phyloP scores from a whole-genome alignment of 768 basidiomycete genomes.

The Russula sp. region DNA sequence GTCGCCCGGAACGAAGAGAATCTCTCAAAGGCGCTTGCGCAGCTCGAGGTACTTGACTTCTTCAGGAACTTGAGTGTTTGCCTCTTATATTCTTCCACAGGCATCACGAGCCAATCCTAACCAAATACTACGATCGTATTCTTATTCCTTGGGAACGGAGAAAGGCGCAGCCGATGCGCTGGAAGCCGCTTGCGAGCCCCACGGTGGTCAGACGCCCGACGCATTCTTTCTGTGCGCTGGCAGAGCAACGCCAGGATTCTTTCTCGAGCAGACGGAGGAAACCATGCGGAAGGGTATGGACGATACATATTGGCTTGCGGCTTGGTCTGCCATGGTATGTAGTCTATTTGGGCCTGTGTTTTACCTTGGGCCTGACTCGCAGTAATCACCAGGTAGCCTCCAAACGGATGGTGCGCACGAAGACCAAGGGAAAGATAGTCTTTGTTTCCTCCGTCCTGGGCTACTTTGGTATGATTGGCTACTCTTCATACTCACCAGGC shows the following conservation, averaged over 20 bases:
- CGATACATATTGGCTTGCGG: conserved; percentile 54
- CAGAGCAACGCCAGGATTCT: conserved; percentile 63
- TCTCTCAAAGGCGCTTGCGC: conserved; percentile 55
- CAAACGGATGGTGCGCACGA: conserved; percentile 59
- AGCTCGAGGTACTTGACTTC: conserved; percentile 55
- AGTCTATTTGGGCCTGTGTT: neutral
- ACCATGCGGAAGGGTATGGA: conserved; percentile 59
- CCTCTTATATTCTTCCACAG: conserved; percentile 38
- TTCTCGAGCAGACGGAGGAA: conserved; percentile 63
- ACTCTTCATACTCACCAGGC: conserved; percentile 73
- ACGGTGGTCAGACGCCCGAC: conserved; percentile 63
- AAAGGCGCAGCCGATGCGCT: conserved; percentile 58
- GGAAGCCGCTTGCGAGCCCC: conserved; percentile 52
- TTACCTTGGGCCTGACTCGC: neutral
- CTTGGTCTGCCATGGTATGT: conserved; percentile 52
- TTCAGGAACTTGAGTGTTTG: neutral
- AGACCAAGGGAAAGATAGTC: conserved; percentile 63
- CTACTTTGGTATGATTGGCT: conserved; percentile 75
- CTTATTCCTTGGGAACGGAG: conserved; percentile 58
- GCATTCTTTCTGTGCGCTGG: conserved; percentile 82
- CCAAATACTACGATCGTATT: conserved; percentile 64
- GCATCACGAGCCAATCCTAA: conserved; percentile 48
- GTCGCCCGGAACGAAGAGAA: conserved; percentile 71
- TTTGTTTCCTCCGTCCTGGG: conserved; percentile 74
- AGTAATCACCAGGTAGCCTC: conserved; percentile 53